Evolutionary conservation across 208 protist genomes (phyloP), one percentile per base, ranked within the genome.

Genomic region (Trypanosoma scelopori): DNA sequence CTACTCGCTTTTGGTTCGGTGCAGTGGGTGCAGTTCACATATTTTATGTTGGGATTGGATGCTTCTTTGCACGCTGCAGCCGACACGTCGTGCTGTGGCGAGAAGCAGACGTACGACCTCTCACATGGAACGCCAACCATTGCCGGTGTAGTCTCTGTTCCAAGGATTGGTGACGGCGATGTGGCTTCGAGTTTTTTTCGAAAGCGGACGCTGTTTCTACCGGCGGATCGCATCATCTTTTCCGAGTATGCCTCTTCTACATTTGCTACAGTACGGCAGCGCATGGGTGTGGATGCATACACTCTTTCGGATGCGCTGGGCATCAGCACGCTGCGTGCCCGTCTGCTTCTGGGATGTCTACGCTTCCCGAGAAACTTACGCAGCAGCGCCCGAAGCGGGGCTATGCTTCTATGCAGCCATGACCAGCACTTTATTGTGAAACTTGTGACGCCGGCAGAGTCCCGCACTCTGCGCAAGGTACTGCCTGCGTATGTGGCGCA

Each of bases 341-440:
- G 53, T n/a, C 61, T 80, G 62, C 28, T 80, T 11, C 35, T 80
- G 23, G 74, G 74, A 22, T 55, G 35, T 12, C 37, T 77, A 13
- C 55, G 45, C 55, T 41, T 64, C 47, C 70, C 69, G 30, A 16
- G 61, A 20, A 39, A 71, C 39, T 52, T 80, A 13, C 45, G 49
- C 42, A 72, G 55, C 47, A 74, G 79, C 12, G 75, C 82, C 23
- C 69, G 77, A 23, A 87, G 79, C 45, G 84, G 84, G 6, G 69
- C 68, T 16, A 56, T 89, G 5, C 86, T 89, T 37, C 86, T 81
- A 74, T 65, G 71, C 22, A 69, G 58, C 9, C 35, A 66, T 37
- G 80, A 89, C 57, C 47, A 64, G 30, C 55, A 65, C 57, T 87
- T 79, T 60, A 69, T 89, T 9, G 20, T 89, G 37, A 89, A 89